Conservation (phyloP, 345 rosid species). For the Camelina laxa region DNA sequence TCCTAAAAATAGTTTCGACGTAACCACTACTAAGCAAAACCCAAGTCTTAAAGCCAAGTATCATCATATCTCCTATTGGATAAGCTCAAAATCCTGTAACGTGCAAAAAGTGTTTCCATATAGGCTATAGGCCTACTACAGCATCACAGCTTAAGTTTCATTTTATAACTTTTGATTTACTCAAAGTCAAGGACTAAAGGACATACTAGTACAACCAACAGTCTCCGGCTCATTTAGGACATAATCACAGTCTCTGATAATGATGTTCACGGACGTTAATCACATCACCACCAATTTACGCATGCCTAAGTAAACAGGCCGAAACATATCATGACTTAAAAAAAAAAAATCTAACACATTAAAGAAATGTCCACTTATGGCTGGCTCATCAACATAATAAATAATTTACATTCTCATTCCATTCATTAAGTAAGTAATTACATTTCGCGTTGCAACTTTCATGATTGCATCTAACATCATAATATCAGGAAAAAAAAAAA, state of each 20-base stretch:
- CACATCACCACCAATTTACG: slow-evolving; percentile 34
- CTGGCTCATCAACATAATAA: too few relatives aligned
- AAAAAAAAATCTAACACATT: not conserved
- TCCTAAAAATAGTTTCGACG: too few relatives aligned
- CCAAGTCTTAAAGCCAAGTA: slow-evolving; percentile 21
- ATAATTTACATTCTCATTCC: slow-evolving; percentile 34
- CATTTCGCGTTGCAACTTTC: slow-evolving; percentile 20
- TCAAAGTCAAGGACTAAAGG: slow-evolving; percentile 17
- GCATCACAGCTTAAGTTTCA: not conserved
- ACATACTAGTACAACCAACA: slow-evolving; percentile 32
- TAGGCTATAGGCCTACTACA: too few relatives aligned
- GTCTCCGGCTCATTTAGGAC: slow-evolving; percentile 16
- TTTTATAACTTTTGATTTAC: not conserved
- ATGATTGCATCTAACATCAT: slow-evolving; percentile 16
- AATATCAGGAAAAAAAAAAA: not conserved
- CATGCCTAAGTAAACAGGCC: slow-evolving; percentile 32
- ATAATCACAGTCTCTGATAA: slow-evolving; percentile 27
- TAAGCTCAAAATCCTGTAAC: slow-evolving; percentile 15
- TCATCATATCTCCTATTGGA: not conserved
- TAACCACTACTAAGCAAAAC: not conserved
- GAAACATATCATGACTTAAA: slow-evolving; percentile 8
- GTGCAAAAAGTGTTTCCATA: slow-evolving; percentile 6
- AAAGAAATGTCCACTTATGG: too few relatives aligned
- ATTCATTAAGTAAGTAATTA: slow-evolving; percentile 21
- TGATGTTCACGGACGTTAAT: slow-evolving; percentile 30